Evolutionary conservation across 768 basidiomycete species (phyloP).

Genomic region (Suillus weaverae): DNA sequence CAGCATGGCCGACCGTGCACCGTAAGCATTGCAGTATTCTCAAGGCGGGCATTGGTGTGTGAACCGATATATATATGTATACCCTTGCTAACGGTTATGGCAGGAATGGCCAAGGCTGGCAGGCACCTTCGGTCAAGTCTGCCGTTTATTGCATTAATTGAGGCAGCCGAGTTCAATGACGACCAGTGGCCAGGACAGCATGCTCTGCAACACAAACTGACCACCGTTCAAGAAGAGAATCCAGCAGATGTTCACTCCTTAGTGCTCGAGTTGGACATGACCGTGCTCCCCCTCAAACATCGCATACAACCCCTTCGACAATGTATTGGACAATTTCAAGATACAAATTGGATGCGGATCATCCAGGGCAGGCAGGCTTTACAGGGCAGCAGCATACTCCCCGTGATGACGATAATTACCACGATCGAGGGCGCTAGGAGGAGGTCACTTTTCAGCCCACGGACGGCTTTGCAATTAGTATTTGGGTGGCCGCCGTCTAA

Average conservation of each 20-base stretch:
- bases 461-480: neutral
- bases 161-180: neutral
- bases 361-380: neutral
- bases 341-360: neutral
- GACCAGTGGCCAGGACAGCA: neutral
- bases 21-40: neutral
- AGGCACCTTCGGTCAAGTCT: slow-evolving; percentile 1
- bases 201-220: neutral
- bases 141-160: neutral
- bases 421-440: slow-evolving; percentile 1
- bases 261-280: neutral
- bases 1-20: neutral
- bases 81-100: neutral
- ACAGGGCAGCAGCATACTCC: neutral
- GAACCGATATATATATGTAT: neutral
- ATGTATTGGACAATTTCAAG: neutral
- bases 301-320: neutral
- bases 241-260: neutral
- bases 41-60: neutral
- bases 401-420: neutral
- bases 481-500: neutral
- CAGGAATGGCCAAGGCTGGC: slow-evolving; percentile 1
- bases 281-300: neutral
- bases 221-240: neutral
- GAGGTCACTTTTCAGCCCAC: neutral